Conservation (phyloP, 352 stramenopile species). For the Phytophthora megakarya region DNA sequence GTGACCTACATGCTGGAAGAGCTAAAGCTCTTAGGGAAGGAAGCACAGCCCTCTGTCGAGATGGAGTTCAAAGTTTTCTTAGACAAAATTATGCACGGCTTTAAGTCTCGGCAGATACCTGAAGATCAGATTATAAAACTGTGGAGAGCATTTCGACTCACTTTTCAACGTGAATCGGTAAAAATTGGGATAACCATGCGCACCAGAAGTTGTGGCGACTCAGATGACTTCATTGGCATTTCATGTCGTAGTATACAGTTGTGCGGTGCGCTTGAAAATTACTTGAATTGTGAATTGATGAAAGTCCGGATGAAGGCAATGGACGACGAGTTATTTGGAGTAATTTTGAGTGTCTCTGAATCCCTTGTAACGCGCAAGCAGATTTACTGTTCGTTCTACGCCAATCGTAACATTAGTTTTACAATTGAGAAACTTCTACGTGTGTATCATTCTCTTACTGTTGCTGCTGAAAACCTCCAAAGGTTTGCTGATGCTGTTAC, state of each 20-base stretch:
- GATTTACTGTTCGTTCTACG: constrained; percentile 46
- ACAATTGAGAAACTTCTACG: constrained; percentile 33
- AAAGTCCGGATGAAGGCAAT: constrained; percentile 3
- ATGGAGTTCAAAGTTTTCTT: constrained; percentile 42
- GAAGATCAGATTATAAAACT: constrained; percentile 28
- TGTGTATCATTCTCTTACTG: constrained; percentile 31
- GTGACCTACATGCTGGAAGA: constrained; percentile 55
- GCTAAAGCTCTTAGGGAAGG: constrained; percentile 1
- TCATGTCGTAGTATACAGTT: constrained; percentile 18
- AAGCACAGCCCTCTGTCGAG: constrained; percentile 1
- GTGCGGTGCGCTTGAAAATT: constrained; percentile 31
- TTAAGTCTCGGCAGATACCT: constrained; percentile 37
- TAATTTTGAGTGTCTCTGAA: constrained; percentile 28
- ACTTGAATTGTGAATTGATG: constrained; percentile 36
- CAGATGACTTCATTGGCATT: not conserved
- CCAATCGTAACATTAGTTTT: constrained; percentile 17
- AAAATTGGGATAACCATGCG: constrained; percentile 35
- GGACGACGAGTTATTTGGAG: not conserved
- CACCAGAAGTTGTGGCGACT: not conserved
- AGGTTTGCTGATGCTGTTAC: not conserved
- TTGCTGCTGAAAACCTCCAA: constrained; percentile 27
- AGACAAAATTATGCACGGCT: constrained; percentile 42
- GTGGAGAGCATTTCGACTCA: constrained; percentile 40
- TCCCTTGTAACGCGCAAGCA: constrained; percentile 42
- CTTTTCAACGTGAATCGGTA: constrained; percentile 35